Evolutionary conservation across 805 yeast species (phyloP), one percentile per base, ranked within the genome.

Genomic region (Yarrowia sp.): DNA sequence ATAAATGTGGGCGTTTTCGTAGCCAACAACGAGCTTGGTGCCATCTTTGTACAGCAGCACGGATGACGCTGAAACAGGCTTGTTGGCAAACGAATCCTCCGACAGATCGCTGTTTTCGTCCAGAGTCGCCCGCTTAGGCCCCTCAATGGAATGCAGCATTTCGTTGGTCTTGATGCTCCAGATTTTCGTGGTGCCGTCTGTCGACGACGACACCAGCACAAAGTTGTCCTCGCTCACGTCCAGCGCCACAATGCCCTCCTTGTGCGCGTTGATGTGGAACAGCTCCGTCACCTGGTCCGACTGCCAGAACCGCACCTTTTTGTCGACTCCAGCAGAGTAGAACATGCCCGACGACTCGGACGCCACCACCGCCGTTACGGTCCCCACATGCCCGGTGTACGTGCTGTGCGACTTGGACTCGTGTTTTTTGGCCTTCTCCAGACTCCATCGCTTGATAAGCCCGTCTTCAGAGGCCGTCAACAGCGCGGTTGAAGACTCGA

Each of bases 401-500:
- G 69, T 62, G 38, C 47, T 64, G 22, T 60, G 65, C 10, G 66
- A 41, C 32, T 61, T 36, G 28, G 65, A 15, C 38, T 61, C 57
- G 39, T 31, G 32, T 17, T 45, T 61, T n/a, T 47, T 61, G 35
- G 57, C 47, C 57, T 38, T 61, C 10, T 61, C 57, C 28, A 68
- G 41, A 33, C 66, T 65, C 70, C 70, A 71, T 15, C 66, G 66
- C 38, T 39, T 48, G 42, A 71, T 66, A 18, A 58, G 53, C 13
- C 73, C 72, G 41, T 69, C 69, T n/a, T 65, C 67, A 4, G 66
- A 41, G 3, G 70, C 73, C 1, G 72, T 70, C 18, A 67, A 32
- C 9, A 71, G 58, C 38, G 22, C 44, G 22, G 63, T 43, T 1
- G 45, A 36, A 1, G 45, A 44, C 43, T 47, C 60, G 22, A 45